Base-by-base conservation (phyloP, 129 eudicot genomes). In the Heracleum sosnowskyi region DNA sequence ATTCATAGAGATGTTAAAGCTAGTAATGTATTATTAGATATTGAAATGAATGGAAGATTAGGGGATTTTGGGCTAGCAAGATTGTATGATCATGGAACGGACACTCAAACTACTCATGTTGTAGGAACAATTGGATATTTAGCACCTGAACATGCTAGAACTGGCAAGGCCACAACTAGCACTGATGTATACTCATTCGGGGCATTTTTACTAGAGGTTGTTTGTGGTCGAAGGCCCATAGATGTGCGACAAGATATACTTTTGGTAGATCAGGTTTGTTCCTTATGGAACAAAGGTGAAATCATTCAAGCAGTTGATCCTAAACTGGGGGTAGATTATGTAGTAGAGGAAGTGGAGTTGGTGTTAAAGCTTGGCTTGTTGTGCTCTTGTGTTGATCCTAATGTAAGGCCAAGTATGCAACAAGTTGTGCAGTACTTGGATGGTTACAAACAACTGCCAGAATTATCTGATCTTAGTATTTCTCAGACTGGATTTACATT, bases 1-100 rank as follows among this genome's bases (percentile, higher is more conserved):
- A n/a, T n/a, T n/a, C n/a, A n/a, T n/a, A n/a, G n/a, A n/a, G 88
- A 90, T 37, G 62, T 90, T n/a, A n/a, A n/a, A n/a, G n/a, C n/a
- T n/a, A n/a, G n/a, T n/a, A n/a, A n/a, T 70, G 85, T 90, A 10
- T 68, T 87, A 39, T 53, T 90, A 28, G 96, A 90, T 73, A 79
- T 79, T 0, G 87, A 90, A 7, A 34, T 84, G 11, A 84, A 82
- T 4, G 96, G 83, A 36, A 77, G 86, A 57, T 79, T 90, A 51
- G 96, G 96, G 0, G 91, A 90, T 49, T 90, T 90, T 51, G 96
- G 90, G 45, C 75, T 90, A n/a, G 96, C 96, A 15, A 90, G 88
- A 84, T 79, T 85, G 39, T 82, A 87, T n/a, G 90, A 90, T 47
- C 95, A 90, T 69, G 91, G 86, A 26, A 76, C 84, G 0, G 76